Evolutionary conservation across 1,284 basidiomycete species (phyloP).

Genomic region (Cryptococcus sp.): DNA sequence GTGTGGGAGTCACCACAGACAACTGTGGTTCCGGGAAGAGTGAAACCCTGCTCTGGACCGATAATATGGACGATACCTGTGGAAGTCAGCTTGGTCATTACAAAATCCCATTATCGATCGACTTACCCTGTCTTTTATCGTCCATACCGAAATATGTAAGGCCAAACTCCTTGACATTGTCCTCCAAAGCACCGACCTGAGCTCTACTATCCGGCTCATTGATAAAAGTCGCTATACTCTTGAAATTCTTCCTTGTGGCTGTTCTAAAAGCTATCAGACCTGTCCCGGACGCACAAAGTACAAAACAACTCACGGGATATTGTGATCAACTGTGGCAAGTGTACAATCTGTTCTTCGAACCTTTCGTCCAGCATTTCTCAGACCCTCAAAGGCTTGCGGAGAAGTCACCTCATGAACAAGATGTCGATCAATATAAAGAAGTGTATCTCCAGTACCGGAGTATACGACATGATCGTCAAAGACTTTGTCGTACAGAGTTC

Average conservation of each 20-base stretch:
- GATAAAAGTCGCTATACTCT: slow-evolving; percentile 71
- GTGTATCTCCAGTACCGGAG: slow-evolving; percentile 75
- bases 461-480: slow-evolving; percentile 89
- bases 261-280: slow-evolving; percentile 66
- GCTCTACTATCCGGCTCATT: slow-evolving; percentile 82
- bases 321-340: slow-evolving; percentile 91
- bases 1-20: slow-evolving; percentile 97
- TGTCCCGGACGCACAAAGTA: too few species aligned
- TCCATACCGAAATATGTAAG: slow-evolving; percentile 92
- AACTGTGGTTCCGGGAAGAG: slow-evolving; percentile 89
- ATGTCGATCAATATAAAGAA: slow-evolving; percentile 94
- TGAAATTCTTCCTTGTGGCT: slow-evolving; percentile 77
- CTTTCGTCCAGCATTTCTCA: slow-evolving; percentile 74
- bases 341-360: slow-evolving; percentile 92
- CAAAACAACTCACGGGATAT: slow-evolving; percentile 70
- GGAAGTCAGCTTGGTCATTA: slow-evolving; percentile 3
- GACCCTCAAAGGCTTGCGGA: slow-evolving; percentile 92
- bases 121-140: slow-evolving; percentile 76
- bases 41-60: slow-evolving; percentile 95
- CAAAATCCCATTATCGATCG: background rate
- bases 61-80: slow-evolving; percentile 92
- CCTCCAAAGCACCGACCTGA: slow-evolving; percentile 86
- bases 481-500: slow-evolving; percentile 91
- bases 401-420: slow-evolving; percentile 94
- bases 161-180: slow-evolving; percentile 92